Base-by-base conservation (phyloP, 441 rosid species). In the Omphalea diandra region DNA sequence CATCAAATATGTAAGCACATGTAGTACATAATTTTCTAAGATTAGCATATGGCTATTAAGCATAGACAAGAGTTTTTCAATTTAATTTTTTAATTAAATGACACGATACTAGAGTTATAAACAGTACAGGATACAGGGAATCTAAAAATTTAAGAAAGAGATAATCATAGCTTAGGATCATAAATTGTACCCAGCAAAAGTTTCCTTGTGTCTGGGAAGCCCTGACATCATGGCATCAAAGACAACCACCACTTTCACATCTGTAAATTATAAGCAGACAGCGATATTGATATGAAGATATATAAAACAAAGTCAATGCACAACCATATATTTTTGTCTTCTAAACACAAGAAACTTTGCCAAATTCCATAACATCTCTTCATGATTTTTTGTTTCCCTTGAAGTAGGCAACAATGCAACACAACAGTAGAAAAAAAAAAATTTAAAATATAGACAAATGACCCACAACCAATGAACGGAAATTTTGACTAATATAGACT, bases 201-300 rank as follows among this genome's bases (percentile, higher is more conserved):
- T 84, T 83, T 94, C 95, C 85, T 86, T 91, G 85, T 86, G 90
- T 18, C 92, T 84, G 50, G 92, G 91, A 41, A 94, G 95, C 69
- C 97, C 97, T 67, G 97, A 94, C 95, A 85, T 79, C 86, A 85
- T 82, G 57, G 98, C 98, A 76, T 94, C 97, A 87, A 91, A 94
- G 49, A 91, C 97, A 76, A 84, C 94, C 18, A 91, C 97, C 70
- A 91, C 93, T 79, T 94, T 94, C 69, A 90, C 92, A 84, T 86
- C 98, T 94, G 90, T 72, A 73, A 54, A 79, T 27, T n/a, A 57
- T 59, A 73, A 77, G 46, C 46, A 66, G 38, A 70, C 54, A 77
- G n/a, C 74, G 58, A 52, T 29, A 47, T n/a, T n/a, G n/a, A n/a
- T n/a, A 60, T 10, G 24, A 29, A 38, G 50, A 76, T 35, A 55